phyloP scores from a whole-genome alignment of 257 asterid species.

The Solanum sejunctum region DNA sequence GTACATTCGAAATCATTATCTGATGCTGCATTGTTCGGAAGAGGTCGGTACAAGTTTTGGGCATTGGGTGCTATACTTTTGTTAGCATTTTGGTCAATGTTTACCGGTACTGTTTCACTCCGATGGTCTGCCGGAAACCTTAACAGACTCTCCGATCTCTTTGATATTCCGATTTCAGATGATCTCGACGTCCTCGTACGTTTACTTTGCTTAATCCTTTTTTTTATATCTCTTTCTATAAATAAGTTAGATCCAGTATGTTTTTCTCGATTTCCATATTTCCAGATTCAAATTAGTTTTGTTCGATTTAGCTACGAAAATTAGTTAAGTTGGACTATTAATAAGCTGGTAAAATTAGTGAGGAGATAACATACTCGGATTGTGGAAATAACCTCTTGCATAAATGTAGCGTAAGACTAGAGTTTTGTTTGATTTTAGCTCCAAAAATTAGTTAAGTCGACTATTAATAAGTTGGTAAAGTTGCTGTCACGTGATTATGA shows the following conservation, averaged over 20 bases:
- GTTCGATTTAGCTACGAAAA: too few species aligned
- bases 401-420: neutral
- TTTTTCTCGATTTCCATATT: neutral
- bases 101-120: slow-evolving; percentile 72
- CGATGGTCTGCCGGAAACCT: slow-evolving; percentile 64
- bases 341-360: too few species aligned
- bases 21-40: slow-evolving; percentile 11
- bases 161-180: slow-evolving; percentile 13
- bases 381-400: neutral
- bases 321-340: too few species aligned
- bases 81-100: slow-evolving; percentile 86
- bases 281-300: neutral
- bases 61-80: slow-evolving; percentile 54
- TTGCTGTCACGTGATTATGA: neutral
- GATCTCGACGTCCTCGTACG: slow-evolving; percentile 60
- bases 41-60: slow-evolving; percentile 75
- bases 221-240: neutral
- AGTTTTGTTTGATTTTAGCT: neutral
- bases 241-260: neutral
- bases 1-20: neutral
- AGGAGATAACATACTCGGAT: too few species aligned
- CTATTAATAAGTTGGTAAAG: neutral
- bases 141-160: slow-evolving; percentile 23
- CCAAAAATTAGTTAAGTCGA: neutral
- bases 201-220: neutral